Base-by-base conservation (phyloP, 2,329 filamentous ascomycete species). In the Ceratocystis smalleyi region DNA sequence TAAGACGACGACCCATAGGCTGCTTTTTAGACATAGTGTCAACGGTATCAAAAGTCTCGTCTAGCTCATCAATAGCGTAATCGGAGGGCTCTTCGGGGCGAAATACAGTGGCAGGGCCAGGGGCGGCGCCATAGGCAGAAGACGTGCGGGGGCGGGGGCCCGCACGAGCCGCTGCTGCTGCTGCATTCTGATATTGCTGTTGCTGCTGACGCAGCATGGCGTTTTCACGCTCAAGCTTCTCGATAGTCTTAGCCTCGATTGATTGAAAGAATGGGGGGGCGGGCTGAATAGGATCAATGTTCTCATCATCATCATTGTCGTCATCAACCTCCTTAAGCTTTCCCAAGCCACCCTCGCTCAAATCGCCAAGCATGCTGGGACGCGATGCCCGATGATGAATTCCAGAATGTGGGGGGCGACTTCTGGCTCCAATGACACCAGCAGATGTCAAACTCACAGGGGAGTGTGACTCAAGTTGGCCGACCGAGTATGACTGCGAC, bases 401-500 rank as follows among this genome's bases (percentile, higher is more conserved):
- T 66, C 82, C 85, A 32, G 87, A 81, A 67, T 86, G 83, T 43
- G 68, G 68, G 2, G 77, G 71, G 61, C 81, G 78, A 60, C 78
- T 75, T 59, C 82, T 78, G n/a, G 79, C 77, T 12, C 83, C 72
- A 24, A 79, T 75, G 2, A 80, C 74, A 3, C 81, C 76, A 2
- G 79, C 73, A 64, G 74, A 76, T 72, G 79, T 74, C 1, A 74
- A 70, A 30, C 76, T 69, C 2, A 74, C 70, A 15, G 75, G 70
- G 1, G 75, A 75, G 66, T 92, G 88, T 0, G 85, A 81, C 63
- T 96, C 91, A 67, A 91, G 78, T 72, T 96, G 91, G 3, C 91
- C 91, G 59, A 95, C 92, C 0, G 92, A 97, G 74, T 97, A 97
- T 3, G 94, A 97, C 74, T 96, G 90, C 5, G 94, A 99, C 54